These are phyloP conservation scores for Azolla pinnata DNA, from an alignment of 75 land plant genomes.

Conservation along the genomic window DNA sequence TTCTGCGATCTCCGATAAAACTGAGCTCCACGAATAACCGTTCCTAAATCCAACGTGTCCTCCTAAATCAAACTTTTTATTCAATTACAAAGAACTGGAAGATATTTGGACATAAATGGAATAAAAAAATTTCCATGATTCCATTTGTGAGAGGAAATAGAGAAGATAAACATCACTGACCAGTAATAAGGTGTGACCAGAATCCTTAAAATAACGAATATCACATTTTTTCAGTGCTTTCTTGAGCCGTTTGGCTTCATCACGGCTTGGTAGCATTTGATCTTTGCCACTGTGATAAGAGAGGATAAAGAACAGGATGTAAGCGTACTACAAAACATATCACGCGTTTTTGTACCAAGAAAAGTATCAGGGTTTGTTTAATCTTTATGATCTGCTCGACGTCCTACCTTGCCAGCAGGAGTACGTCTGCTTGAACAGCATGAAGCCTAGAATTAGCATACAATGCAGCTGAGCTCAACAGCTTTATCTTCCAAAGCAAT, in stretches of 20 bases:
- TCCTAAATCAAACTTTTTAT: no score
- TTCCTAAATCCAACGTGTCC: conserved; percentile 53
- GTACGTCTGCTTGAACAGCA: conserved; percentile 81
- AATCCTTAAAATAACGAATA: conserved; percentile 68
- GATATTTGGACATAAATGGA: no score
- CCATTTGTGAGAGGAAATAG: background rate
- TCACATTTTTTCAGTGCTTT: conserved; percentile 41
- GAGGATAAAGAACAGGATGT: no score
- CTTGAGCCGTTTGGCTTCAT: conserved; percentile 60
- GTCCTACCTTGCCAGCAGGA: conserved; percentile 72
- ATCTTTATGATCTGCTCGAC: background rate
- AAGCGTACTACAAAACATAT: no score
- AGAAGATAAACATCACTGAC: conserved; percentile 23
- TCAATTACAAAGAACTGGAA: no score
- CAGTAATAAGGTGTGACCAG: conserved; percentile 81
- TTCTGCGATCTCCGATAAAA: conserved; percentile 57
- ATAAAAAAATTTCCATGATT: background rate
- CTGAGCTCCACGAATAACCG: conserved; percentile 49
- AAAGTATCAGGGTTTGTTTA: background rate
- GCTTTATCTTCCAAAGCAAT: conserved; percentile 74
- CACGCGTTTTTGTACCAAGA: no score
- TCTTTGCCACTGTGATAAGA: conserved; percentile 62
- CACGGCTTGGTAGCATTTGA: conserved; percentile 71
- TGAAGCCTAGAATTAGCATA: conserved; percentile 91
- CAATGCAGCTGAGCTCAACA: conserved; percentile 52